Evolutionary conservation across 108 stramenopile species (phyloP), one percentile per base, ranked within the genome.

Genomic region (Ochromonas danica): DNA sequence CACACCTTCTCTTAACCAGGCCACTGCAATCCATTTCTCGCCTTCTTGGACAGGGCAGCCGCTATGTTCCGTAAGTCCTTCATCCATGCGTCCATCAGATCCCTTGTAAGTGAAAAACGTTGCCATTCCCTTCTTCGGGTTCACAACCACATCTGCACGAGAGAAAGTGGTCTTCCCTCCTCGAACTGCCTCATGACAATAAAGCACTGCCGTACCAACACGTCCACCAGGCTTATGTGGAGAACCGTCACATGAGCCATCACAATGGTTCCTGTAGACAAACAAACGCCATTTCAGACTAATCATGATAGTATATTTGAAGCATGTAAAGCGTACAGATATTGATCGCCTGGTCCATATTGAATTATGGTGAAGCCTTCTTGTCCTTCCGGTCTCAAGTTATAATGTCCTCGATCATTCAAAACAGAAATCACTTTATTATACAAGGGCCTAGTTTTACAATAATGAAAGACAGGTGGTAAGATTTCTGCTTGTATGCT

Each of bases 321-420:
- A 51, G 6, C 6, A 14, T 51, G 45, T 51, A 14, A 14, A 14
- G 38, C 72, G 6, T 36, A 75, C 81, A 86, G 91, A 85, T 95
- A 96, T 72, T 92, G 83, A 83, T 96, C 95, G 0, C 90, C 33
- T 0, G 82, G 39, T 38, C 71, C 70, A 81, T 85, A 85, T 43
- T 81, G 83, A 74, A 85, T 85, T 2, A 81, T 79, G 70, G 82
- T 81, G 74, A 82, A 83, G 31, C 72, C 80, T 40, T 85, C 85
- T 40, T 85, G 85, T 17, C 85, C 85, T 25, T 61, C 42, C 38
- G 42, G 27, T 22, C 43, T 6, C 28, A 85, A 38, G 70, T 79
- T 39, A 80, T 83, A 83, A 71, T 63, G 79, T 40, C 81, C 71
- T 39, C 60, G 42, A 57, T 43, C 40, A 63, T 85, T 85, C 17